Evolutionary conservation across 176 grass and related monocot genomes (phyloP).

Genomic region (Tillandsia leiboldiana): DNA sequence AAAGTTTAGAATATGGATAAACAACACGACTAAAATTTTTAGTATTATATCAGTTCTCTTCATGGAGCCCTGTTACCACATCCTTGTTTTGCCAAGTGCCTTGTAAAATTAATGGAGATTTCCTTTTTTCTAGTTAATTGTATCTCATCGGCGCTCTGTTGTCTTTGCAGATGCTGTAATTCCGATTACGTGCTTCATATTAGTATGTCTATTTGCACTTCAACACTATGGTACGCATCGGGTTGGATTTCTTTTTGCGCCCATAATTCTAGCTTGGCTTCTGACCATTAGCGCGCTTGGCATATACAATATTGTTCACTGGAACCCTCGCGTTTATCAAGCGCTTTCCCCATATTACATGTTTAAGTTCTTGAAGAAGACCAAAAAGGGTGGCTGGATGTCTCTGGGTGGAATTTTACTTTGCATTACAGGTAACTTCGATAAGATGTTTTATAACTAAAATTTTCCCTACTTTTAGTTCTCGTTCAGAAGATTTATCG

Average conservation of each 20-base stretch:
- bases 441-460: slow-evolving; percentile 7
- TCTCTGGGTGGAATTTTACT: slow-evolving; percentile 95
- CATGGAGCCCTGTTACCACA: too few relatives aligned
- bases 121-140: too few relatives aligned
- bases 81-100: too few relatives aligned
- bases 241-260: slow-evolving; percentile 81
- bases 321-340: slow-evolving; percentile 85
- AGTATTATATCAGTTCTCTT: too few relatives aligned
- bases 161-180: slow-evolving; percentile 67
- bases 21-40: too few relatives aligned
- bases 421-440: slow-evolving; percentile 79
- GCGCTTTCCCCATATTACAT: slow-evolving; percentile 81
- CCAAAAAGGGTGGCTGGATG: slow-evolving; percentile 92
- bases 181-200: slow-evolving; percentile 82
- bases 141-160: slow-evolving; percentile 12
- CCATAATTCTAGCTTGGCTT: slow-evolving; percentile 81
- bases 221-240: slow-evolving; percentile 93
- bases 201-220: slow-evolving; percentile 82
- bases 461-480: background rate
- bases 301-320: slow-evolving; percentile 80
- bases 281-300: slow-evolving; percentile 84
- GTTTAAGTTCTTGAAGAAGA: slow-evolving; percentile 95
- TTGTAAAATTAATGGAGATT: too few relatives aligned
- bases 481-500: background rate
- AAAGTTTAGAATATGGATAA: too few relatives aligned